Conservation (phyloP, 2,329 filamentous ascomycete species). For the Phaeosphaeria sp. region DNA sequence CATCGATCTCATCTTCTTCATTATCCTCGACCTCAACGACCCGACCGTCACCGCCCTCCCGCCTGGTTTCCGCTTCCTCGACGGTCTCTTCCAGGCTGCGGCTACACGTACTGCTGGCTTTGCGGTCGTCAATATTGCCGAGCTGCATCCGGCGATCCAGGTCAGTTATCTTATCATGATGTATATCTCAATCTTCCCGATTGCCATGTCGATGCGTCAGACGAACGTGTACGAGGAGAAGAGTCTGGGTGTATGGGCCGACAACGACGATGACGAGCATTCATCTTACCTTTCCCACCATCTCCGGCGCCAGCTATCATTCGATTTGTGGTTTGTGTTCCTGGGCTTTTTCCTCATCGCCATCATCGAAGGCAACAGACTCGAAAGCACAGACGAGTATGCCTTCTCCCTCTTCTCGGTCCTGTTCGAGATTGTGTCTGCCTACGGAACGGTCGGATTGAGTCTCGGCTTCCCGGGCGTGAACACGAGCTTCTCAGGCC, state of each 20-base stretch:
- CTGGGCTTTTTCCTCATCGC: conserved; percentile 90
- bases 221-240: conserved; percentile 98
- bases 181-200: conserved; percentile 98
- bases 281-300: conserved; percentile 90
- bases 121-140: conserved; percentile 76
- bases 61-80: conserved; percentile 76
- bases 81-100: conserved; percentile 88
- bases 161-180: conserved; percentile 98
- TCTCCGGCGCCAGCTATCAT: conserved; percentile 90
- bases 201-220: conserved; percentile 90
- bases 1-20: conserved; percentile 87
- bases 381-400: conserved; percentile 67
- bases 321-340: conserved; percentile 97
- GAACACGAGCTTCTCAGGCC: conserved; percentile 80
- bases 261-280: conserved; percentile 59
- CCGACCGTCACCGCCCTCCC: conserved; percentile 71
- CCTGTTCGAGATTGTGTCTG: conserved; percentile 52
- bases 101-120: conserved; percentile 93
- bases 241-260: conserved; percentile 75
- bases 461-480: conserved; percentile 79
- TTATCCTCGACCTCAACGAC: conserved; percentile 85
- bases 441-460: conserved; percentile 83
- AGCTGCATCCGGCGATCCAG: conserved; percentile 87
- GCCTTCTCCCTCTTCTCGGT: conserved; percentile 58
- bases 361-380: conserved; percentile 79